Conservation (phyloP, 2,329 filamentous ascomycete genomes). For the Cladorrhinum sp. region DNA sequence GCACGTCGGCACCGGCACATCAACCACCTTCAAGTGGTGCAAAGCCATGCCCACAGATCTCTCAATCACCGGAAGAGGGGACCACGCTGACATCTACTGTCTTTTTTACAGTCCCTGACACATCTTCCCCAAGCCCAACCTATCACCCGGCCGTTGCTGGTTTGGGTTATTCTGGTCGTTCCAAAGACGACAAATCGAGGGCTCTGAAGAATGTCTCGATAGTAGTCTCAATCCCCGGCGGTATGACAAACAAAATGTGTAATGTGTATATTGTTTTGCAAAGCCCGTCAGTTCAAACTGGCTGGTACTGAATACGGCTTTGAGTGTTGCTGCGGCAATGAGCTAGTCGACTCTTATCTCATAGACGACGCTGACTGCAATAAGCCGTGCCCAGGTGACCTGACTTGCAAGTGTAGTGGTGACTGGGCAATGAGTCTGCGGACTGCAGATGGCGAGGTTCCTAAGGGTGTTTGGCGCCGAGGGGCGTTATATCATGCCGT, state of each 20-base stretch:
- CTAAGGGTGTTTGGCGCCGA: constrained; percentile 18
- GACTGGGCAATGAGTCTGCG: constrained; percentile 25
- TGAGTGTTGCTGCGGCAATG: constrained; percentile 26
- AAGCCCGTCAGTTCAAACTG: constrained; percentile 17
- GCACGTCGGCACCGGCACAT: not conserved
- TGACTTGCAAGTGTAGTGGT: constrained; percentile 18
- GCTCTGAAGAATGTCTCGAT: constrained; percentile 22
- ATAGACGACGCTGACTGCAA: constrained; percentile 24
- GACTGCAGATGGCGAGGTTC: constrained; percentile 22
- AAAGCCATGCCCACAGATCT: not conserved
- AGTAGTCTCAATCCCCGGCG: constrained; percentile 4
- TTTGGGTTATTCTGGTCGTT: constrained; percentile 24
- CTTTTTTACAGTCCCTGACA: constrained; percentile 8
- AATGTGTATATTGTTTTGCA: constrained; percentile 23
- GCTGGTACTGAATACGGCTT: constrained; percentile 23
- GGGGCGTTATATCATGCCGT: constrained; percentile 20
- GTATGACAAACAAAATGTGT: constrained; percentile 24
- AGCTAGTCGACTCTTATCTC: constrained; percentile 23
- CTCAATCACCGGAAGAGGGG: not conserved
- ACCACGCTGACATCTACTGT: constrained; percentile 9
- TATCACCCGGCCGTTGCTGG: constrained; percentile 14
- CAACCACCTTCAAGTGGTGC: not conserved
- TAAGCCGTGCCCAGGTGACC: constrained; percentile 20
- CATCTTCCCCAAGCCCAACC: not conserved
- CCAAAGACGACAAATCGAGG: constrained; percentile 19